Conservation (phyloP, 805 yeast genomes). For the Candida silvicultrix region DNA sequence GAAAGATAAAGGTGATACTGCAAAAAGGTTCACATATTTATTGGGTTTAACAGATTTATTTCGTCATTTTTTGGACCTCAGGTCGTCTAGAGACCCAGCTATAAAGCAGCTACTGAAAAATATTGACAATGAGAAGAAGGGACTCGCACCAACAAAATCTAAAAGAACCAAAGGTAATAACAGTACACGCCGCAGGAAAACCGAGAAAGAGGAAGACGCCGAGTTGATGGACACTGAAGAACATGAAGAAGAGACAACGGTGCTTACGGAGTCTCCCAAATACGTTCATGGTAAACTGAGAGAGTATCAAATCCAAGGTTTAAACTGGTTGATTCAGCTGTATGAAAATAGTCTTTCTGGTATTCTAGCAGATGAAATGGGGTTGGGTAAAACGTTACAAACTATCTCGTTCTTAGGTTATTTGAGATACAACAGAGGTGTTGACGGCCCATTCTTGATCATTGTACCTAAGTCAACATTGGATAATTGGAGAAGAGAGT, state of each 20-base stretch:
- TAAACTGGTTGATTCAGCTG: conserved; percentile 88
- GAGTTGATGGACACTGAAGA: conserved; percentile 83
- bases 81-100: conserved; percentile 71
- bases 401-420: conserved; percentile 90
- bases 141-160: conserved; percentile 21
- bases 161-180: conserved; percentile 16
- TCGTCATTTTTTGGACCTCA: conserved; percentile 78
- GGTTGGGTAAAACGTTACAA: conserved; percentile 92
- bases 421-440: conserved; percentile 65
- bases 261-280: conserved; percentile 81
- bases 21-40: conserved; percentile 73
- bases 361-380: conserved; percentile 97
- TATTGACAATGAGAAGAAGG: conserved; percentile 42
- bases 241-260: conserved; percentile 54
- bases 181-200: conserved; percentile 61
- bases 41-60: conserved; percentile 80
- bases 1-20: conserved; percentile 58
- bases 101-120: conserved; percentile 56
- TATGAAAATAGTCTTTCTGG: conserved; percentile 89
- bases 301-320: conserved; percentile 91
- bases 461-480: conserved; percentile 94
- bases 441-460: conserved; percentile 86
- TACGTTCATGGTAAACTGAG: conserved; percentile 73
- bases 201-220: conserved; percentile 95
- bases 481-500: conserved; percentile 95